Conservation (phyloP, 2,329 filamentous ascomycete genomes). For the Lasiodiplodia citricola region DNA sequence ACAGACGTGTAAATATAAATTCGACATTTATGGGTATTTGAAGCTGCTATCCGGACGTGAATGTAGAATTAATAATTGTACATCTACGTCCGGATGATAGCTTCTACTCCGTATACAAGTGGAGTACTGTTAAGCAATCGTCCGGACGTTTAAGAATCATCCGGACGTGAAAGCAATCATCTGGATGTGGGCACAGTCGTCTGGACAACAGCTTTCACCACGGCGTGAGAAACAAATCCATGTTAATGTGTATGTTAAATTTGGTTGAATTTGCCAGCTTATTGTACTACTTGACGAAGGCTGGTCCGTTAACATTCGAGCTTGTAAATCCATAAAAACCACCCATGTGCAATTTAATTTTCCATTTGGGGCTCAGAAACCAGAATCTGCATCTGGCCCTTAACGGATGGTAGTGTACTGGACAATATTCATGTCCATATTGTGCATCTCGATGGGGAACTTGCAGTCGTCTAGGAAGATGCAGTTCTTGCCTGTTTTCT, state of each 20-base stretch:
- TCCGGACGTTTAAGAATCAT: too few species aligned
- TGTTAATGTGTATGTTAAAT: not conserved
- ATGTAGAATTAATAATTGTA: too few species aligned
- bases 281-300: not conserved
- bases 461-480: constrained; percentile 64
- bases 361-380: not conserved
- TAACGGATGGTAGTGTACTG: constrained; percentile 52
- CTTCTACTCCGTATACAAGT: too few species aligned
- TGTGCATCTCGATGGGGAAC: constrained; percentile 63
- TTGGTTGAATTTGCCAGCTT: not conserved
- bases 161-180: too few species aligned
- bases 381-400: not conserved
- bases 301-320: not conserved
- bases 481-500: constrained; percentile 58
- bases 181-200: too few species aligned
- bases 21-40: too few species aligned
- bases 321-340: not conserved
- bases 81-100: too few species aligned
- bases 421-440: constrained; percentile 62
- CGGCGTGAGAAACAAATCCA: not conserved
- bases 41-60: too few species aligned
- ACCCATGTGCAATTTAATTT: constrained; percentile 3
- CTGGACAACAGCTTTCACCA: too few species aligned
- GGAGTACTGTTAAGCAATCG: too few species aligned
- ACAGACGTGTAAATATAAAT: too few species aligned